These are phyloP conservation scores for Favolaschia claudopus DNA, from an alignment of 768 basidiomycete species.

Conservation along the genomic window DNA sequence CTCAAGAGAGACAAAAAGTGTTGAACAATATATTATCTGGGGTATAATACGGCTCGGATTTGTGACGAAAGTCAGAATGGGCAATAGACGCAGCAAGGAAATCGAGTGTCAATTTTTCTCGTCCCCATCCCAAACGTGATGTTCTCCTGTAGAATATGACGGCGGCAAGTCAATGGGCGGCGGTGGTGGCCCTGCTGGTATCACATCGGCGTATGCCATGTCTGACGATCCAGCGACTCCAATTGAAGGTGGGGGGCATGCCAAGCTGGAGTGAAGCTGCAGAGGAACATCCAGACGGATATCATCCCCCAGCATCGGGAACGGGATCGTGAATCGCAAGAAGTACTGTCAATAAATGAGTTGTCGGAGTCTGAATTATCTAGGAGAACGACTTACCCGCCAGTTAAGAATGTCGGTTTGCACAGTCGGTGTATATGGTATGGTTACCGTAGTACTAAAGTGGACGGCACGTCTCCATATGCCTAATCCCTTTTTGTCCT, in stretches of 20 bases:
- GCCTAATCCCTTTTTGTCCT: not conserved
- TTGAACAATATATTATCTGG: too few species aligned
- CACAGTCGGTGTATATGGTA: slow-evolving; percentile 2
- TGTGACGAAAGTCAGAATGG: too few species aligned
- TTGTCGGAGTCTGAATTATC: too few species aligned
- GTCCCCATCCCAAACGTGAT: not conserved
- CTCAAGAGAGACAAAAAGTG: too few species aligned
- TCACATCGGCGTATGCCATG: not conserved
- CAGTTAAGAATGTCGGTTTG: slow-evolving; percentile 1
- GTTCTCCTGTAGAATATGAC: not conserved
- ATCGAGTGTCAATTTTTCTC: too few species aligned
- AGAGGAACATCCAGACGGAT: not conserved
- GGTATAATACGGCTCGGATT: too few species aligned
- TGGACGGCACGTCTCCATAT: not conserved
- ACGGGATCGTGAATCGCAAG: not conserved
- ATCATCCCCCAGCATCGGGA: slow-evolving; percentile 12
- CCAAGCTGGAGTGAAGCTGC: not conserved
- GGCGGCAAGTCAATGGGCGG: not conserved
- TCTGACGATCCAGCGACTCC: not conserved
- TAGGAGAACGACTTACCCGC: not conserved
- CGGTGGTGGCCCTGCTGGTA: not conserved
- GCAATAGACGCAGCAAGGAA: too few species aligned
- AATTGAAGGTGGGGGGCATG: not conserved
- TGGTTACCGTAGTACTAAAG: not conserved
- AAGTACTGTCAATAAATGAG: too few species aligned